These are phyloP conservation scores for Sequoia sempervirens DNA, from an alignment of 75 land plant species.

Conservation along the genomic window DNA sequence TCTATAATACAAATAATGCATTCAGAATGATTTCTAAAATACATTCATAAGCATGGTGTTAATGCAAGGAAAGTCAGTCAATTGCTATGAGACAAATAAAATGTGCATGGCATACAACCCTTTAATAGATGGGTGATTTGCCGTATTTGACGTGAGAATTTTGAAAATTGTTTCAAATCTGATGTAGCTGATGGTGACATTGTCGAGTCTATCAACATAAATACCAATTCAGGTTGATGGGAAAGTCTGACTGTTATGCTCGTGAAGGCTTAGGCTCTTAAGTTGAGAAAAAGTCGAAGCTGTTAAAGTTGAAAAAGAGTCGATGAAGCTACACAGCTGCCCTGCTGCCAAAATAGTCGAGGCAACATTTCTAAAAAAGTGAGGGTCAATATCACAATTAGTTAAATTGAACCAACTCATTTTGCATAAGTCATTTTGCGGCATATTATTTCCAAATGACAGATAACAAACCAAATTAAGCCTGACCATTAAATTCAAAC, in stretches of 20 bases:
- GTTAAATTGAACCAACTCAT: neutral
- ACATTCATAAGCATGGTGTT: neutral
- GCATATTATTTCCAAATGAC: neutral
- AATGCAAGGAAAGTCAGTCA: constrained; percentile 2
- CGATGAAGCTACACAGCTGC: constrained; percentile 48
- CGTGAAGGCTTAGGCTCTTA: constrained; percentile 26
- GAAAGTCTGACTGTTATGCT: constrained; percentile 34
- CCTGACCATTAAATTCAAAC: neutral
- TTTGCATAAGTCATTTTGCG: neutral
- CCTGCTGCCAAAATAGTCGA: constrained; percentile 48
- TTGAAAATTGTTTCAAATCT: constrained; percentile 34
- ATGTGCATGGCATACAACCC: constrained; percentile 37
- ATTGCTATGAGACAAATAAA: constrained; percentile 21
- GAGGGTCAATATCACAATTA: constrained; percentile 7
- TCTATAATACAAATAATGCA: neutral
- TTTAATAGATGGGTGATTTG: constrained; percentile 23
- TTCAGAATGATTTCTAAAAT: neutral
- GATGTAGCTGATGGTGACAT: constrained; percentile 25
- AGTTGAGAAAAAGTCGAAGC: constrained; percentile 10
- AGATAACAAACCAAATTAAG: neutral
- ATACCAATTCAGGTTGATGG: constrained; percentile 10
- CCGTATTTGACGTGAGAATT: constrained; percentile 20
- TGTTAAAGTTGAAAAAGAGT: constrained; percentile 17
- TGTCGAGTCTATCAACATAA: constrained; percentile 13
- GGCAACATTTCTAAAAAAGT: constrained; percentile 30